phyloP scores from a whole-genome alignment of 352 stramenopile genomes.

The Pythium aphanidermatum region DNA sequence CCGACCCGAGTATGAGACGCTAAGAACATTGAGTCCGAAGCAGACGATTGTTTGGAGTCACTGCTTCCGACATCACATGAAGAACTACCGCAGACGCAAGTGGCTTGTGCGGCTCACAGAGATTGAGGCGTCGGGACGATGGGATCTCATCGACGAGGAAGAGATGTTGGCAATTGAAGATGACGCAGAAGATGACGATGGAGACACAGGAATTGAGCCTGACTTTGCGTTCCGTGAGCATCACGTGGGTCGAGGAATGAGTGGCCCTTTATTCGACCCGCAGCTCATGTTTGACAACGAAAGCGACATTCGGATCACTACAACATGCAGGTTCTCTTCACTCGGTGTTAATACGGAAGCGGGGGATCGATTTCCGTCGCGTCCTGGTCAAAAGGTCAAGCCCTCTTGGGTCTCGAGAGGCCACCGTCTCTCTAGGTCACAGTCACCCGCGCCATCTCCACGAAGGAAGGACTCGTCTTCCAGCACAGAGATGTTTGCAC shows the following conservation, averaged over 20 bases:
- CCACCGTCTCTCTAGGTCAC: conserved; percentile 1
- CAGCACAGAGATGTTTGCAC: too few species aligned
- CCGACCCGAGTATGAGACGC: conserved; percentile 26
- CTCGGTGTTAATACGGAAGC: neutral
- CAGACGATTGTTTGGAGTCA: conserved; percentile 44
- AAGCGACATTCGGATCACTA: conserved; percentile 19
- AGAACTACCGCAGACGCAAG: conserved; percentile 29
- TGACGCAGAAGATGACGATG: conserved; percentile 1
- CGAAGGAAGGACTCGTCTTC: too few species aligned
- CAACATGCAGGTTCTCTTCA: conserved; percentile 12
- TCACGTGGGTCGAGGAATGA: conserved; percentile 23
- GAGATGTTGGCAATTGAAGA: conserved; percentile 5
- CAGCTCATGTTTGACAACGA: conserved; percentile 18
- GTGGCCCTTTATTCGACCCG: conserved; percentile 5
- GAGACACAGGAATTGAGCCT: conserved; percentile 18
- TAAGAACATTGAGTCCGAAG: conserved; percentile 44
- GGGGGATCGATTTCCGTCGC: neutral
- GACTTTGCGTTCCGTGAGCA: conserved; percentile 31
- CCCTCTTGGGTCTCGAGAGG: neutral
- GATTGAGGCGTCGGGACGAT: conserved; percentile 4
- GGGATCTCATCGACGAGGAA: conserved; percentile 17
- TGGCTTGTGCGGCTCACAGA: conserved; percentile 8
- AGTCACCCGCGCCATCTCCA: too few species aligned
- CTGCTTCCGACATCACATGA: conserved; percentile 62
- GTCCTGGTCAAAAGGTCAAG: neutral